Percentiles rank a stretch among this genome's conserved stretches.
Evolutionary conservation across 306 rosid genomes (phyloP).

Genomic region (Glycine latifolia): DNA sequence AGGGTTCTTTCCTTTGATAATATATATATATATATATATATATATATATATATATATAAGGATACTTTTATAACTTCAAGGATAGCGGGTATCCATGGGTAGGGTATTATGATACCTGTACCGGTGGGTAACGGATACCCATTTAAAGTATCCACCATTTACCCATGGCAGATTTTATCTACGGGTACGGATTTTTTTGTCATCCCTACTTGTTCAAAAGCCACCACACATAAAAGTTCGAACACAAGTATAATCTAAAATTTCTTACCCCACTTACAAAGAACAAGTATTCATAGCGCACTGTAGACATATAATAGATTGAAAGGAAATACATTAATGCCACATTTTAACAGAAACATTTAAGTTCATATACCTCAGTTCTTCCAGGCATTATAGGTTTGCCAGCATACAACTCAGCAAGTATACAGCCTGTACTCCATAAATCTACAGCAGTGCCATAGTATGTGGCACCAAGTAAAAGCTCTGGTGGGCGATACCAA

Average conservation of each 20-base stretch:
- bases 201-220: conserved; percentile 9
- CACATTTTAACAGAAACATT: conserved; percentile 24
- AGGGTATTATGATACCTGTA: no score
- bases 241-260: neutral
- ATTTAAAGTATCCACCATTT: no score
- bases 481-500: conserved; percentile 95
- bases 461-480: conserved; percentile 90
- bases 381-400: conserved; percentile 98
- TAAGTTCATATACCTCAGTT: conserved; percentile 71
- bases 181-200: no score
- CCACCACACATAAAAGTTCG: neutral
- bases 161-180: no score
- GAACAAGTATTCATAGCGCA: neutral
- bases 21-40: no score
- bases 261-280: neutral
- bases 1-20: no score
- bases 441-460: conserved; percentile 85
- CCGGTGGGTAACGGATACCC: no score
- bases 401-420: conserved; percentile 89
- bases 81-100: no score
- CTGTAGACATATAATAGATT: neutral
- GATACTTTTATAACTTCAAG: no score
- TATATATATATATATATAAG: no score
- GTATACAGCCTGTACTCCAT: conserved; percentile 96
- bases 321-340: conserved; percentile 20